Percentiles rank a stretch among this genome's conserved stretches.
phyloP scores from a whole-genome alignment of 1,284 basidiomycete genomes.

The Rhodotorula glutinis region DNA sequence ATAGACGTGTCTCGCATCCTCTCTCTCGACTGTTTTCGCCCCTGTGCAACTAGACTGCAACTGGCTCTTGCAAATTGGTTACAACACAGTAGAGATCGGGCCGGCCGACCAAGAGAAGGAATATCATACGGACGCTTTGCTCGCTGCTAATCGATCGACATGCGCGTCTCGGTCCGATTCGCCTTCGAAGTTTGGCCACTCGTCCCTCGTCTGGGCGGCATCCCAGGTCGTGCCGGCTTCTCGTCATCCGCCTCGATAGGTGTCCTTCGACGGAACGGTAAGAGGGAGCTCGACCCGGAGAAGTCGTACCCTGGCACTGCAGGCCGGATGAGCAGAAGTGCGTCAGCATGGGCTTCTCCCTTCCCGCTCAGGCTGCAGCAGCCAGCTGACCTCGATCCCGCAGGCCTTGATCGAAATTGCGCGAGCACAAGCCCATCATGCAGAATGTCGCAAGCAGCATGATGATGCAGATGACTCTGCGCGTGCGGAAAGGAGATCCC shows the following conservation, averaged over 20 bases:
- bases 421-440: slow-evolving; percentile 32
- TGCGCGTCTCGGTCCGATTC: slow-evolving; percentile 6
- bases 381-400: slow-evolving; percentile 27
- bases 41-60: not conserved
- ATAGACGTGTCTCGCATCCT: not conserved
- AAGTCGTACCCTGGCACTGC: slow-evolving; percentile 31
- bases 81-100: too few species aligned
- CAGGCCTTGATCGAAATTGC: slow-evolving; percentile 32
- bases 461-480: slow-evolving; percentile 24
- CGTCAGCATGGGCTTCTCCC: too few species aligned
- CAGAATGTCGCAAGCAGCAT: slow-evolving; percentile 29
- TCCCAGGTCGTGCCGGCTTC: not conserved
- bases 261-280: not conserved
- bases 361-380: too few species aligned
- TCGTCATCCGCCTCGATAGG: not conserved
- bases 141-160: slow-evolving; percentile 12
- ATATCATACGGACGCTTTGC: too few species aligned
- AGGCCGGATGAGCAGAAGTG: not conserved
- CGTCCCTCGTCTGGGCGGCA: not conserved
- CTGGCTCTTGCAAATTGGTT: too few species aligned
- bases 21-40: too few species aligned
- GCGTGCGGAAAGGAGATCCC: too few species aligned
- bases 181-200: not conserved
- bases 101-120: too few species aligned
- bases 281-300: not conserved